These are phyloP conservation scores for Colletotrichum sublineola DNA, from an alignment of 2,329 filamentous ascomycete species.

Conservation along the genomic window DNA sequence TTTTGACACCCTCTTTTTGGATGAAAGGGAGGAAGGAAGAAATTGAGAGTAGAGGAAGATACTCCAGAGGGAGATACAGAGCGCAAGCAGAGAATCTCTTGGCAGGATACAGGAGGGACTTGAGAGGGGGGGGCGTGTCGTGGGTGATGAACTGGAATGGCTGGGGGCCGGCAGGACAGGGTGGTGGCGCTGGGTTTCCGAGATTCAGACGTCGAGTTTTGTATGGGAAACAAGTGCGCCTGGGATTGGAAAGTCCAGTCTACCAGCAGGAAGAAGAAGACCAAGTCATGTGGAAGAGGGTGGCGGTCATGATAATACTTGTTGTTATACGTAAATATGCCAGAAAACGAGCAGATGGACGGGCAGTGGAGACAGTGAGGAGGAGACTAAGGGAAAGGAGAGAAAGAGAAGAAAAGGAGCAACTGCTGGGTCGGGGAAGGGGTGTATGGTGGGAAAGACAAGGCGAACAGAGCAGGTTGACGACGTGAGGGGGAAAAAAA, in stretches of 20 bases:
- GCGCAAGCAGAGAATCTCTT: neutral
- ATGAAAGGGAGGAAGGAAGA: neutral
- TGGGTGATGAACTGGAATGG: constrained; percentile 28
- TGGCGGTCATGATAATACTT: constrained; percentile 4
- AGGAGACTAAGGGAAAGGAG: constrained; percentile 21
- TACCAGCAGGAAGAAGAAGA: neutral
- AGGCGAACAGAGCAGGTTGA: constrained; percentile 26
- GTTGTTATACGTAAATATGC: neutral
- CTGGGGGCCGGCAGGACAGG: constrained; percentile 13
- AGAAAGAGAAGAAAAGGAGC: constrained; percentile 13
- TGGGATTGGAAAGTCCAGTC: constrained; percentile 5
- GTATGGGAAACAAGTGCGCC: constrained; percentile 21
- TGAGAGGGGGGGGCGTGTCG: constrained; percentile 10
- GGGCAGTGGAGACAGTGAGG: constrained; percentile 18
- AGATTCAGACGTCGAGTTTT: constrained; percentile 22
- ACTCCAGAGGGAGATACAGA: neutral
- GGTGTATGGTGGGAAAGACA: constrained; percentile 21
- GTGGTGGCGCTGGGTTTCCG: constrained; percentile 36
- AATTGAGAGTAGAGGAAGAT: neutral
- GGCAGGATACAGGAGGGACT: neutral
- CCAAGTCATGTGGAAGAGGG: constrained; percentile 5
- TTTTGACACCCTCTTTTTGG: constrained; percentile 7
- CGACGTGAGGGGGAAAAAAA: constrained; percentile 18
- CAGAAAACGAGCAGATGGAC: constrained; percentile 18
- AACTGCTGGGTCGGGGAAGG: constrained; percentile 9